phyloP scores from a whole-genome alignment of 805 yeast genomes.

The Lachancea dasiensis region DNA sequence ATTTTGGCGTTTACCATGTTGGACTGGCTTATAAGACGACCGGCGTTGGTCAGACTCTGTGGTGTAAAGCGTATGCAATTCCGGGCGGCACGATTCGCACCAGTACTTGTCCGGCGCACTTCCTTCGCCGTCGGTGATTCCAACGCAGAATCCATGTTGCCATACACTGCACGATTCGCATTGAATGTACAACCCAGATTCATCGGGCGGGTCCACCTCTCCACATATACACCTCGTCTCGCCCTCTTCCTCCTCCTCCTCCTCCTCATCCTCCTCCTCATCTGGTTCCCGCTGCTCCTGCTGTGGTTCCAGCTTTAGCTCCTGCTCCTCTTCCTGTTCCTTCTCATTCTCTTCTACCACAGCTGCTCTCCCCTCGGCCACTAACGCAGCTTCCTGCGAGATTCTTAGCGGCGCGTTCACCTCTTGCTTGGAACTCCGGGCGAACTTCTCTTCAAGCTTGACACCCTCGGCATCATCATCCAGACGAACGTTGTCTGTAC shows the following conservation, averaged over 20 bases:
- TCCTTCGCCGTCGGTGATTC: slow-evolving; percentile 58
- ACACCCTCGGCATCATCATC: too few relatives aligned
- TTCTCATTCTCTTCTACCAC: too few relatives aligned
- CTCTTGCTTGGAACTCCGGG: too few relatives aligned
- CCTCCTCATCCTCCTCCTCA: slow-evolving; percentile 12
- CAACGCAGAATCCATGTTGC: slow-evolving; percentile 98
- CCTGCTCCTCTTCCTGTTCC: too few relatives aligned
- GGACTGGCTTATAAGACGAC: slow-evolving; percentile 37
- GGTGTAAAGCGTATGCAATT: slow-evolving; percentile 46
- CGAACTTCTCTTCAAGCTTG: too few relatives aligned
- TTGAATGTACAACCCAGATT: slow-evolving; percentile 65
- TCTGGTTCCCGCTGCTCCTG: too few relatives aligned
- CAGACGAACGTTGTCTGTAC: too few relatives aligned
- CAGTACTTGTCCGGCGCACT: slow-evolving; percentile 89
- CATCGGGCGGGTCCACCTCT: slow-evolving; percentile 40
- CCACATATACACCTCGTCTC: slow-evolving; percentile 44
- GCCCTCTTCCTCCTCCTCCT: slow-evolving; percentile 38
- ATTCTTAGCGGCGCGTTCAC: too few relatives aligned
- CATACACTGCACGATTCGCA: slow-evolving; percentile 91
- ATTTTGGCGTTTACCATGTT: slow-evolving; percentile 30
- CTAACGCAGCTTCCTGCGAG: too few relatives aligned
- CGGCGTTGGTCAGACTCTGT: slow-evolving; percentile 24
- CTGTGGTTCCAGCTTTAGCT: too few relatives aligned
- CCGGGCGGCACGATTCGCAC: slow-evolving; percentile 91
- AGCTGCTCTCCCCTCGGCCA: too few relatives aligned